Percentiles rank a stretch among this genome's conserved stretches.
Conservation (phyloP, 345 rosid genomes). For the Litchi chinensis region DNA sequence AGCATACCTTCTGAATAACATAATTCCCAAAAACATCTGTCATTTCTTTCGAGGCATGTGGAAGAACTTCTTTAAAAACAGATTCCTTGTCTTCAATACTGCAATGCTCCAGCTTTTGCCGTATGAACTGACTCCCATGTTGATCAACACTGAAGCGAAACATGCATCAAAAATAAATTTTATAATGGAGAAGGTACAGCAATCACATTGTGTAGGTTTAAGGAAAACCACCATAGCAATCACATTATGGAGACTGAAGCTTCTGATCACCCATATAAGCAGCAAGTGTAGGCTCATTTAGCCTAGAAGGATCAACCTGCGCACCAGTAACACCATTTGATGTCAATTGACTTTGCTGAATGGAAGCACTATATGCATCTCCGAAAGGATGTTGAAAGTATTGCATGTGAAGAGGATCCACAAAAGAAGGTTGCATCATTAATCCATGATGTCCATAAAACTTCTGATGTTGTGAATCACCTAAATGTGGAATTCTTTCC, state of each 20-base stretch:
- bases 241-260: slow-evolving; percentile 45
- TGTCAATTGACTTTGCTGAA: slow-evolving; percentile 47
- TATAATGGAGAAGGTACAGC: background rate
- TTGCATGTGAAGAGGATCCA: slow-evolving; percentile 71
- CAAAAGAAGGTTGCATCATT: slow-evolving; percentile 53
- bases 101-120: slow-evolving; percentile 90
- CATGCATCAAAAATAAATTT: slow-evolving; percentile 18
- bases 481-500: slow-evolving; percentile 36
- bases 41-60: slow-evolving; percentile 88
- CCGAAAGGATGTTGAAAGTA: slow-evolving; percentile 71
- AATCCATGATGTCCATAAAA: slow-evolving; percentile 56
- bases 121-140: slow-evolving; percentile 99
- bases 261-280: slow-evolving; percentile 59
- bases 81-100: slow-evolving; percentile 34
- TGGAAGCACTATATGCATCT: slow-evolving; percentile 47
- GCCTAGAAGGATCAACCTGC: slow-evolving; percentile 47
- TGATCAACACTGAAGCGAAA: slow-evolving; percentile 79
- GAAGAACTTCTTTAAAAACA: slow-evolving; percentile 88
- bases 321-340: slow-evolving; percentile 41
- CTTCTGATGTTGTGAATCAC: slow-evolving; percentile 46
- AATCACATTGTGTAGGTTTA: background rate
- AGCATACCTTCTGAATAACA: slow-evolving; percentile 87
- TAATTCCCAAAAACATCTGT: slow-evolving; percentile 98
- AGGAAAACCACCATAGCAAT: slow-evolving; percentile 47
- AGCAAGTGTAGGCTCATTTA: slow-evolving; percentile 40